phyloP scores from a whole-genome alignment of 2,329 filamentous ascomycete species.

The Fusarium fujikuroi region DNA sequence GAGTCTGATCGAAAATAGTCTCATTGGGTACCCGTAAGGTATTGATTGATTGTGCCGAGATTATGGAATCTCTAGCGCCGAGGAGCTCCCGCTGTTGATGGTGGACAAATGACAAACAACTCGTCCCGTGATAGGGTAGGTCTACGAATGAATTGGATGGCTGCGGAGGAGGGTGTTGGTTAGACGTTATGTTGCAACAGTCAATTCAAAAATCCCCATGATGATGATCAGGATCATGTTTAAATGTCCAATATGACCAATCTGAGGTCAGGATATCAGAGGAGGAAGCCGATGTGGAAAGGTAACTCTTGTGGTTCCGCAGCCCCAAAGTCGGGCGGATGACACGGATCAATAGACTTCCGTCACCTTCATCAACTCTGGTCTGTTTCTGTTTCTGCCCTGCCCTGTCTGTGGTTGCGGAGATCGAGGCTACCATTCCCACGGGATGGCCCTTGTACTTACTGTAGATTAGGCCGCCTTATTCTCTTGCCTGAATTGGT shows the following conservation, averaged over 20 bases:
- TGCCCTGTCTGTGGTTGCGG: constrained; percentile 15
- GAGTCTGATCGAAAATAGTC: neutral
- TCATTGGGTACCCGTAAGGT: constrained; percentile 18
- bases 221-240: constrained; percentile 29
- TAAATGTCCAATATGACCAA: constrained; percentile 3
- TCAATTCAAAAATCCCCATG: constrained; percentile 28
- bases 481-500: constrained; percentile 23
- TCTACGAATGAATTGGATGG: neutral
- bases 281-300: neutral
- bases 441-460: constrained; percentile 23
- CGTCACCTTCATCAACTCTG: neutral
- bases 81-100: constrained; percentile 7
- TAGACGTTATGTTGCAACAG: constrained; percentile 14
- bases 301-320: neutral
- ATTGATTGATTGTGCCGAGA: neutral
- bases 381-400: neutral
- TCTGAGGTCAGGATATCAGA: neutral
- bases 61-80: neutral
- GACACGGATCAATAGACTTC: constrained; percentile 13
- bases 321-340: constrained; percentile 1
- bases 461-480: constrained; percentile 24
- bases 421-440: constrained; percentile 33
- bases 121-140: constrained; percentile 16
- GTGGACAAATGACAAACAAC: constrained; percentile 17
- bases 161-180: constrained; percentile 10